Evolutionary conservation across 768 basidiomycete genomes (phyloP), one percentile per base, ranked within the genome.

Genomic region (Russula virescens): DNA sequence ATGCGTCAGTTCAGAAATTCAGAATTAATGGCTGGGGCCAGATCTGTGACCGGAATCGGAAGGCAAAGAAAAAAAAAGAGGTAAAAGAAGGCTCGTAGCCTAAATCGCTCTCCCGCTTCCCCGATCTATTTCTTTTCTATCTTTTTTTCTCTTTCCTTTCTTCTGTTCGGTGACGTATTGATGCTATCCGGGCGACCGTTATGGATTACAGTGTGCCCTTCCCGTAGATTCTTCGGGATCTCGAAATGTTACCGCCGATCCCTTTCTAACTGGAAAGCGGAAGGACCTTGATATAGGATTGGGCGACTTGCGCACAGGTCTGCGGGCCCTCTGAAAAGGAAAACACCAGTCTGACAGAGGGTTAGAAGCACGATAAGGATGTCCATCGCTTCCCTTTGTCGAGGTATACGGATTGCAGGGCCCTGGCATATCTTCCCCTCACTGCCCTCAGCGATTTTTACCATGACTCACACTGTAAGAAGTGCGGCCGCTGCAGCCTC

Each of bases 361-460:
- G 38, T 40, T 10, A 13, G 38, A 31, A 23, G 13, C 25, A 49
- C 14, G 51, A 52, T 21, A 56, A 51, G 42, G 47, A 21, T 11
- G 8, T 16, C 6, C 3, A 14, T 47, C 26, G n/a, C 14, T 8
- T 23, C 47, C 31, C 31, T 9, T 38, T 11, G 10, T 38, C 8
- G 26, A 28, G 47, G 48, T 23, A 38, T 19, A 7, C n/a, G n/a
- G n/a, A n/a, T n/a, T 55, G 60, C 21, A 54, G 60, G 54, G 60
- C 60, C 54, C 60, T 54, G 10, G 55, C 52, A 7, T 40, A 2
- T 55, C 23, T 47, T 45, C 26, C 49, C n/a, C n/a, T n/a, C n/a
- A n/a, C n/a, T n/a, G n/a, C n/a, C n/a, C n/a, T n/a, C n/a, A n/a
- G n/a, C n/a, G n/a, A 28, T 16, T n/a, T 38, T 23, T 14, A 35